Evolutionary conservation across 371 early-diverging fungal genomes (phyloP).

Genomic region (Apophysomyces sp.): DNA sequence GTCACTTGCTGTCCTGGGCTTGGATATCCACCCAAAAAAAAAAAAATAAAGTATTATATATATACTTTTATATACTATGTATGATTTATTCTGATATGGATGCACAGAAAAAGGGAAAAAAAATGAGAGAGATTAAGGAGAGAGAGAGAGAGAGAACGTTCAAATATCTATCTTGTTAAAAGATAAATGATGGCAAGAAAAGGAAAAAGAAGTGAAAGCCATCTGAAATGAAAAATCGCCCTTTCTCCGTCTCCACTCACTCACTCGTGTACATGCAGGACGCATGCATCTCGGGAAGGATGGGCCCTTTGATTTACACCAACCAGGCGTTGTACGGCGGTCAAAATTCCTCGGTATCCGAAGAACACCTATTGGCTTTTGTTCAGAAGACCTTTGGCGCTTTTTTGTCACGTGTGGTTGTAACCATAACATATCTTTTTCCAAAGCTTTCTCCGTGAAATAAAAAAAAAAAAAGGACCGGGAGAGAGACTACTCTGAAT

Average conservation of each 20-base stretch:
- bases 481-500: too few relatives aligned
- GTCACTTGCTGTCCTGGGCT: slow-evolving; percentile 2
- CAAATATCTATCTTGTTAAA: neutral
- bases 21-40: neutral
- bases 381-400: neutral
- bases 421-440: too few relatives aligned
- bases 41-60: neutral
- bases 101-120: neutral
- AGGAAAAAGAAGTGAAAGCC: neutral
- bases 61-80: neutral
- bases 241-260: neutral
- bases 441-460: too few relatives aligned
- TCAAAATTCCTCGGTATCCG: neutral
- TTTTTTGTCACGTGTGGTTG: too few relatives aligned
- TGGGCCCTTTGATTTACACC: neutral
- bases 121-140: neutral
- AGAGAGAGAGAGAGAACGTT: neutral
- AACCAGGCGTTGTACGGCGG: neutral
- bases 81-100: neutral
- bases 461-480: too few relatives aligned
- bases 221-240: neutral
- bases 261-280: slow-evolving; percentile 1
- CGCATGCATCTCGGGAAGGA: neutral
- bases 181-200: neutral
- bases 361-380: neutral